Base-by-base conservation (phyloP, 1,139 yeast species). In the Yarrowia galli region DNA sequence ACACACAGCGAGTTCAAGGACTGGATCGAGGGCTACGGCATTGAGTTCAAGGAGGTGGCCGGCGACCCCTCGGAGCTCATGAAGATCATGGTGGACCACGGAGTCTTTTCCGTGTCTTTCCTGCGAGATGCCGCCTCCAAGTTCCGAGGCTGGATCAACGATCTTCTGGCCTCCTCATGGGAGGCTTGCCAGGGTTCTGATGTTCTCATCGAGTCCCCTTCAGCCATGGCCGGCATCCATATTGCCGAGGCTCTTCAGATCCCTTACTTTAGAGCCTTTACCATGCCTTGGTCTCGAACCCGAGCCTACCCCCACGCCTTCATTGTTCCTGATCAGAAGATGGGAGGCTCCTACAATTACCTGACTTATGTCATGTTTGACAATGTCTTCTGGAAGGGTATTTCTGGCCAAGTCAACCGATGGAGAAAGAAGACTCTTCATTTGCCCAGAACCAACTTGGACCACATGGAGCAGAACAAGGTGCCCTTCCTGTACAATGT, bases 201-300 rank as follows among this genome's bases (percentile, higher is more conserved):
- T 74, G 84, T 95, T 25, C 79, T 93, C 70, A 91, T 93, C 70
- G 98, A 93, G 75, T 89, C 97, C 48, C 98, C 98, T 0, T 90
- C 97, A 8, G 96, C 98, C 0, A 92, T 93, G 96, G 95, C 89
- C 13, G 98, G 98, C 13, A 85, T 93, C 51, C 98, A 93, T 75
- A 89, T 95, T 69, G 98, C 98, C 0, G 98, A 93, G 76, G 96
- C 97, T 0, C 79, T 93, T 69, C 86, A 87, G 20, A 89, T 93
- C 67, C 97, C 98, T 0, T 93, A 93, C 75, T 90, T 91, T 81
- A 82, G 98, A 73, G 98, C 98, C 0, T 95, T 93, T 75, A 95
- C 98, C 0, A 93, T 93, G 98, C 98, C 98, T 0, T 93, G 98
- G 98, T 91, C 98, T 0, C 81, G 97, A 72, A 93, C 98, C 0